Evolutionary conservation across 208 protist species (phyloP).

Genomic region (Borovskyia barvae): DNA sequence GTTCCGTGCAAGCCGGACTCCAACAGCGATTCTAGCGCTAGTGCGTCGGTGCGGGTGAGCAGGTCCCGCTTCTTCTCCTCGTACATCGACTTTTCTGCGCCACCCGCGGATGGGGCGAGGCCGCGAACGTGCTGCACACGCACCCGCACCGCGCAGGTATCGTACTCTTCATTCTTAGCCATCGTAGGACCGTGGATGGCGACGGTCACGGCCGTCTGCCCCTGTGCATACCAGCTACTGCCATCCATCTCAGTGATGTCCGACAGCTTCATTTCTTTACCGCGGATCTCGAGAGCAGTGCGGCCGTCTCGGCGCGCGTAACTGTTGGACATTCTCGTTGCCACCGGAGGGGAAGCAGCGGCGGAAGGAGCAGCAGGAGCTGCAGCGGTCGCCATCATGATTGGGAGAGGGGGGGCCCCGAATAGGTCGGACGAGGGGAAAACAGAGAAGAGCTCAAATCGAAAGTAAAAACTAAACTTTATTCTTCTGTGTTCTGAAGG

Average conservation of each 20-base stretch:
- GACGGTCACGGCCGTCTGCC: conserved; percentile 56
- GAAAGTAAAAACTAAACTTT: too few relatives aligned
- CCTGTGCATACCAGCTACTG: conserved; percentile 77
- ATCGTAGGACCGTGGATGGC: conserved; percentile 70
- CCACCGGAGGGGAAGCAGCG: too few relatives aligned
- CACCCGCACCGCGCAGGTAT: conserved; percentile 31
- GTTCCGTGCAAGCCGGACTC: conserved; percentile 40
- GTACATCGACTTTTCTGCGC: conserved; percentile 42
- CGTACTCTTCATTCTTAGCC: conserved; percentile 41
- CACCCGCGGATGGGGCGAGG: conserved; percentile 41
- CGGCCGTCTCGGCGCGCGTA: conserved; percentile 62
- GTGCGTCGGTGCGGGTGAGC: conserved; percentile 34
- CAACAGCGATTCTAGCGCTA: conserved; percentile 45
- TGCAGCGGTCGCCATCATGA: too few relatives aligned
- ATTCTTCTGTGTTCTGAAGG: too few relatives aligned
- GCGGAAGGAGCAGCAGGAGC: too few relatives aligned
- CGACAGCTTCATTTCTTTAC: conserved; percentile 56
- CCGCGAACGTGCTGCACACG: conserved; percentile 25
- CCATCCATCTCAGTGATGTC: conserved; percentile 72
- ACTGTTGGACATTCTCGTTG: too few relatives aligned
- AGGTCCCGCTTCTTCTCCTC: conserved; percentile 33
- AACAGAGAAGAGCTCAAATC: neutral
- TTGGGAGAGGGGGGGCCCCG: too few relatives aligned
- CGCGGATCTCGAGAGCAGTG: conserved; percentile 60
- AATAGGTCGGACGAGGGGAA: neutral